These are phyloP conservation scores for Thielaviopsis punctulata DNA, from an alignment of 2,329 filamentous ascomycete species.

Conservation along the genomic window DNA sequence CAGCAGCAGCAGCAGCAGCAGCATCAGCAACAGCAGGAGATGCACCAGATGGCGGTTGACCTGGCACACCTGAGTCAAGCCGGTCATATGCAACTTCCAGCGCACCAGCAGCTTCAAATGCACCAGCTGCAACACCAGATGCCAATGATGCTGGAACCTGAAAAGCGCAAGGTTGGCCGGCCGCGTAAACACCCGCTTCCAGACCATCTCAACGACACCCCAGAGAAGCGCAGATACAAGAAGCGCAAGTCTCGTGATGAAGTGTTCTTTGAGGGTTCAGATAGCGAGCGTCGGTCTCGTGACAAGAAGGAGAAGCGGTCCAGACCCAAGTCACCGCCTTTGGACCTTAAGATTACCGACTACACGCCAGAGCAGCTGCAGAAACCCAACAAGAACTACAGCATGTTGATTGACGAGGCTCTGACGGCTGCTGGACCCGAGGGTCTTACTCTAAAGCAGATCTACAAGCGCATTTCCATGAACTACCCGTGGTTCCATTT, in stretches of 20 bases:
- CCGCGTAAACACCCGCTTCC: constrained; percentile 45
- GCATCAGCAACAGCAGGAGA: neutral
- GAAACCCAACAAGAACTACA: constrained; percentile 46
- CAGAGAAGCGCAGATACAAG: constrained; percentile 50
- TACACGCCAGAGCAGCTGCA: constrained; percentile 41
- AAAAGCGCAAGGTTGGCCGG: constrained; percentile 48
- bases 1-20: constrained; percentile 1
- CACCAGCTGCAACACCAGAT: neutral
- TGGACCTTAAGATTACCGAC: constrained; percentile 36
- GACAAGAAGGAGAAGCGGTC: constrained; percentile 40
- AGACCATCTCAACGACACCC: constrained; percentile 34
- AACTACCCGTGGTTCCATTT: constrained; percentile 44
- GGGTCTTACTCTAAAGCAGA: constrained; percentile 41
- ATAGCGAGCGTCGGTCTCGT: constrained; percentile 36
- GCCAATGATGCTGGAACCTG: constrained; percentile 17
- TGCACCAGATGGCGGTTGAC: constrained; percentile 8
- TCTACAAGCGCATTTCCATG: constrained; percentile 43
- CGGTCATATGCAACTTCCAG: constrained; percentile 5
- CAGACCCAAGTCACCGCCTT: constrained; percentile 40
- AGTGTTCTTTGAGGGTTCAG: constrained; percentile 30
- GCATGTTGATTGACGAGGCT: constrained; percentile 42
- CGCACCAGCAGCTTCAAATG: constrained; percentile 2
- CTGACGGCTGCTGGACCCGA: constrained; percentile 35
- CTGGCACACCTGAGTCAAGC: constrained; percentile 2
- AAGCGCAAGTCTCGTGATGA: constrained; percentile 41